Evolutionary conservation across 208 protist genomes (phyloP).

Genomic region (Porcisia deanei): DNA sequence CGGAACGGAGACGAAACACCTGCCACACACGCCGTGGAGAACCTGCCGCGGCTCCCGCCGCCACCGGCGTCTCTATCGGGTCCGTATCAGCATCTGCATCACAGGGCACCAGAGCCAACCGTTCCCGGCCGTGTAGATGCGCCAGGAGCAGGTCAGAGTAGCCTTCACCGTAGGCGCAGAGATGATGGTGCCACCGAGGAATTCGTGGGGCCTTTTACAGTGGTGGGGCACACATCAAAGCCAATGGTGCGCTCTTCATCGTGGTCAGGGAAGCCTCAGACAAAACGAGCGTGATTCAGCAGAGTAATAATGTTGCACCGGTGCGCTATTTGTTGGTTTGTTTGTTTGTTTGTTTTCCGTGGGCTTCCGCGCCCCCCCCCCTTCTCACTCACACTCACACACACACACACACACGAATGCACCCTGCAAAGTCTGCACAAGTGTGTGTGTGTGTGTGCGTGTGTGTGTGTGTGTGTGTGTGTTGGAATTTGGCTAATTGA

Average conservation of each 20-base stretch:
- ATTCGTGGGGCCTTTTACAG: slow-evolving; percentile 47
- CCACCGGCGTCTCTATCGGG: slow-evolving; percentile 20
- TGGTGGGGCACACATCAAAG: slow-evolving; percentile 70
- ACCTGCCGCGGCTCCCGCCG: slow-evolving; percentile 7
- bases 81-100: slow-evolving; percentile 60
- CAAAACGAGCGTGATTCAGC: background rate
- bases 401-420: too few species aligned
- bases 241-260: slow-evolving; percentile 54
- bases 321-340: background rate
- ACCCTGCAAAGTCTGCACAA: too few species aligned
- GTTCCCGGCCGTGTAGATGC: slow-evolving; percentile 2
- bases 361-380: background rate
- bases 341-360: background rate
- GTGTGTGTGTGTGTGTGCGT: background rate
- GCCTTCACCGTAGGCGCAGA: background rate
- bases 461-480: background rate
- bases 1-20: slow-evolving; percentile 15
- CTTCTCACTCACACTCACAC: background rate
- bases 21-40: background rate
- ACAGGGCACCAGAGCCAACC: slow-evolving; percentile 4
- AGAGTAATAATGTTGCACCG: background rate
- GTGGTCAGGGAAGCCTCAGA: slow-evolving; percentile 12
- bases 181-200: slow-evolving; percentile 9
- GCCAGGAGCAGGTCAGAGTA: background rate
- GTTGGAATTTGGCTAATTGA: background rate